A percentile compares a stretch with the other conserved stretches of the same genome.
Evolutionary conservation across 108 stramenopile species (phyloP).

Genomic region (Cyclotella kingstonii): DNA sequence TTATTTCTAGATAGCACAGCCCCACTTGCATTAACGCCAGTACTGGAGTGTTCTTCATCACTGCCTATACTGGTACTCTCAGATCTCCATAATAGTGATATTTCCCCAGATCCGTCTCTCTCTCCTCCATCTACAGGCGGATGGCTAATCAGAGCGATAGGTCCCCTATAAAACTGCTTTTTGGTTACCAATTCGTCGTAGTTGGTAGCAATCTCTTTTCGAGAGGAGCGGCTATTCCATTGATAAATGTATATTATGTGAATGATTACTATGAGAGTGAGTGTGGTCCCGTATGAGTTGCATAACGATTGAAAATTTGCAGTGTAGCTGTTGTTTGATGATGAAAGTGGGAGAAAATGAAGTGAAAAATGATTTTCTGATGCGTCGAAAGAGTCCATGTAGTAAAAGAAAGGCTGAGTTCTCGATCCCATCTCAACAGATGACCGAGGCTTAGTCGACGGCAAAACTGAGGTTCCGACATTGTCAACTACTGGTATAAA

Average conservation of each 20-base stretch:
- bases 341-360: constrained; percentile 10
- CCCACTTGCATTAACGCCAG: background rate
- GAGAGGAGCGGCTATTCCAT: constrained; percentile 42
- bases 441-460: no score
- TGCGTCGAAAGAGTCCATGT: constrained; percentile 1
- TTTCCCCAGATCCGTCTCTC: background rate
- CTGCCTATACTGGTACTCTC: constrained; percentile 1
- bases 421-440: no score
- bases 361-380: constrained; percentile 21
- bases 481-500: no score
- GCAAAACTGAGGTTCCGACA: no score
- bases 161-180: constrained; percentile 44
- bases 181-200: constrained; percentile 48
- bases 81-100: background rate
- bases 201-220: constrained; percentile 31
- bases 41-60: background rate
- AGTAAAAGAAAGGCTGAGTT: constrained; percentile 38
- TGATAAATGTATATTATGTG: constrained; percentile 52
- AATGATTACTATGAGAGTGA: constrained; percentile 34
- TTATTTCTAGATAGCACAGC: background rate
- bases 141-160: constrained; percentile 44
- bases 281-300: constrained; percentile 29
- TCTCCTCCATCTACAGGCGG: constrained; percentile 46
- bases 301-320: background rate
- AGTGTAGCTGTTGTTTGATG: background rate